Percentiles rank a stretch among this genome's conserved stretches.
These are phyloP conservation scores for Astraeus odoratus DNA, from an alignment of 768 basidiomycete genomes.

Conservation along the genomic window DNA sequence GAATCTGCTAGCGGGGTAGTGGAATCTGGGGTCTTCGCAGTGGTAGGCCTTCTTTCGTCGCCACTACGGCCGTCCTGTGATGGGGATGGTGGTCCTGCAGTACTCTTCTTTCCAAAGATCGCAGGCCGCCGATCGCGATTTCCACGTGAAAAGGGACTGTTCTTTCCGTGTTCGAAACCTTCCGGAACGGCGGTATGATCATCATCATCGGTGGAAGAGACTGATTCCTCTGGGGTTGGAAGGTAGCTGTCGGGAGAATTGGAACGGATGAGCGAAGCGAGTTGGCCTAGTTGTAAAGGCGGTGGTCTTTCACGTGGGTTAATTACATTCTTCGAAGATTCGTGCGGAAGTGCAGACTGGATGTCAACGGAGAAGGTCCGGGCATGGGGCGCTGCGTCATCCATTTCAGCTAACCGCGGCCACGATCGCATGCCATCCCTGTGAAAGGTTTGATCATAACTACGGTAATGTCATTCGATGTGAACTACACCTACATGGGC, in stretches of 20 bases:
- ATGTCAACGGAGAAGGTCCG: constrained; percentile 61
- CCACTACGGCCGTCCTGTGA: constrained; percentile 30
- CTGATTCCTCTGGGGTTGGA: constrained; percentile 52
- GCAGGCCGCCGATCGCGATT: constrained; percentile 30
- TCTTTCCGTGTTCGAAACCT: constrained; percentile 35
- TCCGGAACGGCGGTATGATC: constrained; percentile 26
- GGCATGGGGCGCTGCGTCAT: constrained; percentile 42
- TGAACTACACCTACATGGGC: constrained; percentile 16
- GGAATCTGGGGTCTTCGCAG: constrained; percentile 14
- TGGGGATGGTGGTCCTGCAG: constrained; percentile 68
- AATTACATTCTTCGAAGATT: constrained; percentile 20
- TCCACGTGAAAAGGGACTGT: constrained; percentile 44
- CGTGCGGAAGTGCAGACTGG: constrained; percentile 32
- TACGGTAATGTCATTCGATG: neutral
- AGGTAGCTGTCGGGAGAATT: constrained; percentile 48
- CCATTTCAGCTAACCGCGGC: constrained; percentile 33
- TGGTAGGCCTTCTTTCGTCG: constrained; percentile 20
- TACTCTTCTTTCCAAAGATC: constrained; percentile 65
- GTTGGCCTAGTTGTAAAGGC: constrained; percentile 41
- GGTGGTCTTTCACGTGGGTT: constrained; percentile 36
- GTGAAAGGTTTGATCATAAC: constrained; percentile 5
- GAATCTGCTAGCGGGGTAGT: constrained; percentile 9
- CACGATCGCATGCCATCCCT: constrained; percentile 40
- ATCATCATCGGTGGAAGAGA: constrained; percentile 45
- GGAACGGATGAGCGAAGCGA: constrained; percentile 40